phyloP scores from a whole-genome alignment of 1,139 yeast species.

The Protomyces arabidopsidicola region DNA sequence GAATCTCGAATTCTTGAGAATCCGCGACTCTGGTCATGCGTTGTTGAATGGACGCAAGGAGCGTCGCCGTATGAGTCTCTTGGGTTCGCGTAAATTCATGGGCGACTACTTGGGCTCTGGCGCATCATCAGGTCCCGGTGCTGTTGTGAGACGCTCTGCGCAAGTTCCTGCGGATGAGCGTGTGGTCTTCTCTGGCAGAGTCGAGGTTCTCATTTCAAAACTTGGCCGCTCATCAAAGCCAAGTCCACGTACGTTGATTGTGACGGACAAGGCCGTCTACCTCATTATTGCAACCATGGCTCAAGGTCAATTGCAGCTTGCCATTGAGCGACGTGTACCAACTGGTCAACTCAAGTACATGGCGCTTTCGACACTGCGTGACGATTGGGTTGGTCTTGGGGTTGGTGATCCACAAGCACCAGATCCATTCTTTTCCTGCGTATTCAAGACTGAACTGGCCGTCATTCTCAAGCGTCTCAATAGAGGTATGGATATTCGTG shows the following conservation, averaged over 20 bases:
- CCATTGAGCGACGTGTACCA: constrained; percentile 61
- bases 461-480: constrained; percentile 67
- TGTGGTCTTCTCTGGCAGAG: constrained; percentile 73
- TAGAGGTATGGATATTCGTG: constrained; percentile 55
- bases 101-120: constrained; percentile 93
- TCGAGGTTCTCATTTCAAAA: constrained; percentile 75
- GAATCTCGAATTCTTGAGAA: constrained; percentile 69
- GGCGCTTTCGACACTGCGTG: constrained; percentile 71
- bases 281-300: constrained; percentile 67
- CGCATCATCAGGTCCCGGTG: constrained; percentile 61
- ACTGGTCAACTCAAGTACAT: constrained; percentile 58
- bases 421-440: constrained; percentile 73
- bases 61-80: constrained; percentile 79
- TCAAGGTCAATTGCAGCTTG: constrained; percentile 66
- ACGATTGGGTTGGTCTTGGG: constrained; percentile 86
- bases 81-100: constrained; percentile 86
- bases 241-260: constrained; percentile 63
- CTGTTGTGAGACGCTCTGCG: constrained; percentile 55
- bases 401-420: constrained; percentile 52
- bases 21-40: constrained; percentile 76
- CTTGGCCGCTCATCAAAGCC: constrained; percentile 90
- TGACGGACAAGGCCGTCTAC: constrained; percentile 49
- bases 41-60: constrained; percentile 73
- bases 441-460: constrained; percentile 83
- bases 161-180: constrained; percentile 56